Base-by-base conservation (phyloP, 306 rosid species). In the Castanopsis chinensis region DNA sequence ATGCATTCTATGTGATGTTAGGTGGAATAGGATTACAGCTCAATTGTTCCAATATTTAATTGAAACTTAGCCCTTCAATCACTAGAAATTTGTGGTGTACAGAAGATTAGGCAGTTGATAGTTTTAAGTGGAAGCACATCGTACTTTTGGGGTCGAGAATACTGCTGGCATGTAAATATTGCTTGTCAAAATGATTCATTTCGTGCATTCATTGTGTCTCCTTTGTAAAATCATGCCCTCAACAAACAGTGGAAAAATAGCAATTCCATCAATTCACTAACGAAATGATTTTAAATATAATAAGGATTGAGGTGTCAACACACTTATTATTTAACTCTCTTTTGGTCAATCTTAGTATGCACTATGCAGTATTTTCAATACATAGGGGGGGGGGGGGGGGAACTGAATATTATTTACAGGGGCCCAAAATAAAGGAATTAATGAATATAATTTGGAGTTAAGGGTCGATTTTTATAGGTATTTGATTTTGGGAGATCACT, bases 81-180 rank as follows among this genome's bases (percentile, higher is more conserved):
- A 64, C 57, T 37, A 76, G 54, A 30, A 78, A 79, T 82, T 84
- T 74, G 75, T 89, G 79, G 83, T 73, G 77, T 78, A 69, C 54
- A 78, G 82, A 51, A 33, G 32, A 75, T 30, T 69, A 52, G 77
- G 41, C 45, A 59, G 25, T 30, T 41, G 37, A 56, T 69, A 67
- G 28, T 35, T 35, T 33, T 21, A 67, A 67, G 72, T 33, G 72
- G 72, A 67, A 33, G 52, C 72, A 19, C 27, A 67, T 18, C 4
- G 5, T 67, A 67, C 72, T 67, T 35, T 41, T 35, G 72, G 52
- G 11, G 72, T 8, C 35, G 52, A 67, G 52, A 19, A 19, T 28
- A 0, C 5, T 67, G 13, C n/a, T 19, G 52, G 18, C n/a, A 67
- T 67, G 72, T 67, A 67, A 67, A 67, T 30, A 17, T 45, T 18